These are phyloP conservation scores for Tirmania nivea DNA, from an alignment of 495 filamentous ascomycete genomes.

Conservation along the genomic window DNA sequence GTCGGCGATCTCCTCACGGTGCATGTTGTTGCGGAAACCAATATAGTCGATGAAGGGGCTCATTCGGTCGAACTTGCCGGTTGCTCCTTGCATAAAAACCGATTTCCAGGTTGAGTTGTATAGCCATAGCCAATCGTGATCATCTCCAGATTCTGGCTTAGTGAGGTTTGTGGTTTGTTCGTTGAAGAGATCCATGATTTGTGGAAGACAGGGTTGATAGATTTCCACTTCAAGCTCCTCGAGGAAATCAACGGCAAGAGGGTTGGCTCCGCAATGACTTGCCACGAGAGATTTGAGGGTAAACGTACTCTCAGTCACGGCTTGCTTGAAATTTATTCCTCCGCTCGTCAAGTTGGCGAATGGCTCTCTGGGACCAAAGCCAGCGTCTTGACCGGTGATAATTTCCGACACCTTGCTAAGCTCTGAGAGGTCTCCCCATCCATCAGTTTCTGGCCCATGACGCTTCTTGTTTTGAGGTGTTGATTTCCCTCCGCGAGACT, in stretches of 20 bases:
- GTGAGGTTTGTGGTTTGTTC: conserved; percentile 3
- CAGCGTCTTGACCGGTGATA: conserved; percentile 24
- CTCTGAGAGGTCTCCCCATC: conserved; percentile 13
- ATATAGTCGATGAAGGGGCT: conserved; percentile 22
- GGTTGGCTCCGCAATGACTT: conserved; percentile 27
- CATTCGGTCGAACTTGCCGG: conserved; percentile 27
- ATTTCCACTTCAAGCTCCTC: conserved; percentile 28
- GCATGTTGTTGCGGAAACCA: conserved; percentile 23
- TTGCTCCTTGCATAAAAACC: conserved; percentile 28
- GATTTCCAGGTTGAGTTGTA: conserved; percentile 22
- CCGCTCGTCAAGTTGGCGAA: conserved; percentile 15
- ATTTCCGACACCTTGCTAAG: conserved; percentile 25
- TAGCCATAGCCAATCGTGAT: conserved; percentile 11
- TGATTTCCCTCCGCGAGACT: conserved; percentile 5
- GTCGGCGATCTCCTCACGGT: conserved; percentile 20
- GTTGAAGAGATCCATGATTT: conserved; percentile 27
- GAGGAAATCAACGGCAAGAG: conserved; percentile 26
- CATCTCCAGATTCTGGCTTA: neutral
- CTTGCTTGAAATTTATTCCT: conserved; percentile 26
- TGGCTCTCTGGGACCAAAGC: conserved; percentile 12
- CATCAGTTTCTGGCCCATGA: neutral
- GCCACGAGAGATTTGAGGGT: conserved; percentile 28
- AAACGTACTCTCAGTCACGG: conserved; percentile 24
- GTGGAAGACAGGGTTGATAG: conserved; percentile 30
- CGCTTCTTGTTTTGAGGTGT: neutral